Base-by-base conservation (phyloP, 257 asterid genomes). In the Salvia miltiorrhiza region DNA sequence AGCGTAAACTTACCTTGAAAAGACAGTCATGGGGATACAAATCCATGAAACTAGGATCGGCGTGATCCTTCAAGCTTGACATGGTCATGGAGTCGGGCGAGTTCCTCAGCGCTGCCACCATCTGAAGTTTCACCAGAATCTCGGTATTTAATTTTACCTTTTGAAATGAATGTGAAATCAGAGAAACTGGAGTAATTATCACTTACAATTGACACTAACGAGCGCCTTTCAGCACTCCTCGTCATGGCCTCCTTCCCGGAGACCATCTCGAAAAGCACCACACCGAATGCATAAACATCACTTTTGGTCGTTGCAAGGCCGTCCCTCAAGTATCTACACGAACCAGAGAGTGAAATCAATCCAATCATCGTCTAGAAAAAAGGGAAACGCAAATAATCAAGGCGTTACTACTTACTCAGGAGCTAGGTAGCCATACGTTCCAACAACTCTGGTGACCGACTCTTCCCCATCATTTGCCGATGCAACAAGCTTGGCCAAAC, bases 221-320 rank as follows among this genome's bases (percentile, higher is more conserved):
- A 88, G 24, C 97, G 88, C 35, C 97, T 81, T 73, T 88, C 99
- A 58, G 93, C 80, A 69, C 79, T 90, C 83, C 82, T 87, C 9
- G 84, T 88, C 81, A 91, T 79, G 65, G 99, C 97, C 78, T 89
- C 97, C 76, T 91, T 91, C 35, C 97, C 99, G 0, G 99, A 87
- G 40, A 91, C 80, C 77, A 94, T 62, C 87, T 90, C 99, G 5
- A 88, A 89, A 73, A 94, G 92, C 47, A 91, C 95, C 64, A 93
- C 93, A 4, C 96, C 97, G 74, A 88, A 93, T 76, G 99, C 99
- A 79, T 84, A 93, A n/a, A 94, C 90, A 62, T 94, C 99, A 14
- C 95, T 89, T 82, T 94, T 94, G 19, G 69, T 87, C 39, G 97
- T 84, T 4, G 97, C 99, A 30, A 82, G 63, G 28, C 99, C 99